Evolutionary conservation across 2,329 filamentous ascomycete genomes (phyloP).

Genomic region (Eurotiales sp.): DNA sequence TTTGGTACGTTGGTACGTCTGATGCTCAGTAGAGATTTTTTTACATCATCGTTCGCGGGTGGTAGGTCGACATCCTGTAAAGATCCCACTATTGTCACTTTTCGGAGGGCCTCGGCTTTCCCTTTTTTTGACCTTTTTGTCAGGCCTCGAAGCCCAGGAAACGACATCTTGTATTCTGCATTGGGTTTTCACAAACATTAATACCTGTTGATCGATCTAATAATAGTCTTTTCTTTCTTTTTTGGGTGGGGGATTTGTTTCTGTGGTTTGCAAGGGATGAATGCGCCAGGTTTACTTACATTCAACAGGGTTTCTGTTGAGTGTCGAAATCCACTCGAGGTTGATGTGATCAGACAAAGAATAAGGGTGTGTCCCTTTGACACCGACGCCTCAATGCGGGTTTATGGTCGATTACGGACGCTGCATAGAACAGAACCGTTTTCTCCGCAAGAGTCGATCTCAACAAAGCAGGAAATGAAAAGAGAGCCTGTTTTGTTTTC

Average conservation of each 20-base stretch:
- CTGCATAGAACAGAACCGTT: neutral
- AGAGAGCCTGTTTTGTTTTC: neutral
- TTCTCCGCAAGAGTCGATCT: constrained; percentile 5
- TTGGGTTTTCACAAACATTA: neutral
- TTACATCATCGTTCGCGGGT: neutral
- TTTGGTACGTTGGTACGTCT: neutral
- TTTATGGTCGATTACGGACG: constrained; percentile 2
- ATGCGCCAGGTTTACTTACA: neutral
- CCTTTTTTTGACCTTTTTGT: neutral
- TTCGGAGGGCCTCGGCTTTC: neutral
- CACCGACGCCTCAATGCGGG: neutral
- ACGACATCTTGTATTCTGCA: constrained; percentile 1
- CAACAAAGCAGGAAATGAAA: neutral
- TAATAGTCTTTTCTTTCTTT: too few relatives aligned
- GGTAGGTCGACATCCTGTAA: constrained; percentile 9
- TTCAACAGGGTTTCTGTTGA: neutral
- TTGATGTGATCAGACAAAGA: constrained; percentile 6
- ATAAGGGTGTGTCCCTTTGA: constrained; percentile 2
- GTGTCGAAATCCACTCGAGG: neutral
- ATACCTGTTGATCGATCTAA: too few relatives aligned
- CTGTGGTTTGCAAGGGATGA: too few relatives aligned
- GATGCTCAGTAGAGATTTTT: neutral
- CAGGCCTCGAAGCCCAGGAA: neutral
- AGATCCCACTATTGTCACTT: constrained; percentile 7
- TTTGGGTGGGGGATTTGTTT: too few relatives aligned